A percentile compares a stretch with the other conserved stretches of the same genome.
phyloP scores from a whole-genome alignment of 305 asterid species.

The Caryopteris hybrid region DNA sequence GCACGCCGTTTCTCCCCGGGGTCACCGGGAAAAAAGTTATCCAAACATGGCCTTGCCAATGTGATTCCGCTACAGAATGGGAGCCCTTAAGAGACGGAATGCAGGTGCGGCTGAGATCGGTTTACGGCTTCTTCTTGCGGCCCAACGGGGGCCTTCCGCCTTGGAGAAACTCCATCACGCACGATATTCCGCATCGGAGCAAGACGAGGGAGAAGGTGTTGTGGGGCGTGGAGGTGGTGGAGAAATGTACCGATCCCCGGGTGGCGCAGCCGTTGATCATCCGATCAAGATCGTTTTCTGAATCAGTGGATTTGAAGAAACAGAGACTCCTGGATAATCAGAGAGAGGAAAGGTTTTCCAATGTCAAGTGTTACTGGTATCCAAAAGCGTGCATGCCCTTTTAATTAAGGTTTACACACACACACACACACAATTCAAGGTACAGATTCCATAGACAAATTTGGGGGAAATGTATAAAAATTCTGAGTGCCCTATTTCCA shows the following conservation, averaged over 20 bases:
- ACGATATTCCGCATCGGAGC: slow-evolving; percentile 39
- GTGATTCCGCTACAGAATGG: slow-evolving; percentile 57
- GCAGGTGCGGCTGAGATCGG: slow-evolving; percentile 51
- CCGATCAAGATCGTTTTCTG: slow-evolving; percentile 25
- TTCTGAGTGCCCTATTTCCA: too few species aligned
- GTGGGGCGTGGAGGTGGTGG: slow-evolving; percentile 68
- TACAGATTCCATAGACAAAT: not conserved
- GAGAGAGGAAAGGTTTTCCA: not conserved
- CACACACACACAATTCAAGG: not conserved
- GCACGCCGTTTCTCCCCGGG: slow-evolving; percentile 49
- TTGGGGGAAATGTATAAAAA: not conserved
- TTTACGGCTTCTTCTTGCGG: slow-evolving; percentile 48
- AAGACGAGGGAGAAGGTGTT: slow-evolving; percentile 41
- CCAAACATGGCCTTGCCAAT: slow-evolving; percentile 38
- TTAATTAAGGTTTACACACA: not conserved
- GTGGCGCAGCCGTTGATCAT: not conserved
- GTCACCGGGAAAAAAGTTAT: slow-evolving; percentile 47
- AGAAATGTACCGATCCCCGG: slow-evolving; percentile 5
- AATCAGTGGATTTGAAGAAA: not conserved
- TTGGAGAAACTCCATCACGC: slow-evolving; percentile 59
- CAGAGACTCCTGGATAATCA: slow-evolving; percentile 10
- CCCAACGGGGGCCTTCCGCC: slow-evolving; percentile 67
- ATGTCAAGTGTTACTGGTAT: slow-evolving; percentile 19
- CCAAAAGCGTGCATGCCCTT: slow-evolving; percentile 17
- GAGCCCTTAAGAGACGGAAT: slow-evolving; percentile 67